Percentiles rank a stretch among this genome's conserved stretches.
Evolutionary conservation across 495 filamentous ascomycete genomes (phyloP).

Genomic region (Neurospora tetrasperma): DNA sequence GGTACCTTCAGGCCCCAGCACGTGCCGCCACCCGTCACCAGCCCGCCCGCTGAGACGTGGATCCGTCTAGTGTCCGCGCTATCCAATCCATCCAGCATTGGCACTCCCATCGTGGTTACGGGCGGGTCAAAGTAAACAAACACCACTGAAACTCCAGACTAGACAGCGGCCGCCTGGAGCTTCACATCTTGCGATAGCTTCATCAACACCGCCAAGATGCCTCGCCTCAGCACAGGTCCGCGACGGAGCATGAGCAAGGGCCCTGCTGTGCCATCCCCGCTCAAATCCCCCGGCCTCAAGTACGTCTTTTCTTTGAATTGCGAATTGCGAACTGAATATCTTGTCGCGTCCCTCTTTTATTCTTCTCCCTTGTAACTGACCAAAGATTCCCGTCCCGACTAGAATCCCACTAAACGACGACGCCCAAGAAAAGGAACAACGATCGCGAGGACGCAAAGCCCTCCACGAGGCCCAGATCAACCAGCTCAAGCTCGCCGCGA

Average conservation of each 20-base stretch:
- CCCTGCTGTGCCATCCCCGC: conserved; percentile 11
- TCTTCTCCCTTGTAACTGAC: neutral
- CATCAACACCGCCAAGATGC: conserved; percentile 43
- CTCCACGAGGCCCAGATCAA: conserved; percentile 86
- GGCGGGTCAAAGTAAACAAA: conserved; percentile 19
- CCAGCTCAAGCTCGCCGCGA: conserved; percentile 77
- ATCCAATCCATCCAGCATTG: neutral
- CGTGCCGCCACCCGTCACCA: neutral
- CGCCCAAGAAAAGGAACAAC: conserved; percentile 77
- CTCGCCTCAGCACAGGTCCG: conserved; percentile 56
- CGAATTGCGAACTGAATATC: conserved; percentile 4
- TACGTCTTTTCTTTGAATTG: conserved; percentile 41
- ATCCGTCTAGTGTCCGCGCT: neutral
- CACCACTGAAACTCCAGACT: conserved; percentile 4
- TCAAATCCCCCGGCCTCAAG: conserved; percentile 19
- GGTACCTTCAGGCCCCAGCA: neutral
- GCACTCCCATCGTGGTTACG: neutral
- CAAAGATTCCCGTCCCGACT: neutral
- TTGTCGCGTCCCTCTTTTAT: neutral
- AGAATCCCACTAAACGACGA: conserved; percentile 94
- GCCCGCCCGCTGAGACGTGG: neutral
- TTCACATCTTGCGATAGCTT: conserved; percentile 1
- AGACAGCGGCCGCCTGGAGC: neutral
- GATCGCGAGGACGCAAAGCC: conserved; percentile 77
- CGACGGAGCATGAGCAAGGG: conserved; percentile 45